Base-by-base conservation (phyloP, 2,329 filamentous ascomycete species). In the Trichoderma polysporum region DNA sequence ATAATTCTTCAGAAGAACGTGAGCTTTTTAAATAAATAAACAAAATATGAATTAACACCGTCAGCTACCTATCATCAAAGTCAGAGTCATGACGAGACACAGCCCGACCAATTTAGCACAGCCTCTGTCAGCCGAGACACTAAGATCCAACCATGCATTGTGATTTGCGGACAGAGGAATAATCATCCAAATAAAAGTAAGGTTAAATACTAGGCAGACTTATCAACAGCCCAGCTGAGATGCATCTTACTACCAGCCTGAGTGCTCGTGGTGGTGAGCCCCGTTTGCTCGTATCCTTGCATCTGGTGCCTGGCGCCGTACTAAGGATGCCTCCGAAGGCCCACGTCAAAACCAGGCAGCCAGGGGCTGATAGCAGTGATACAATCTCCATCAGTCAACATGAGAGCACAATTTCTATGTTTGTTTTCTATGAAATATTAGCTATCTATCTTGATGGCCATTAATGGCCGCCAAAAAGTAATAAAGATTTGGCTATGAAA, bases 191-290 rank as follows among this genome's bases (percentile, higher is more conserved):
- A 29, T 62, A 10, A 19, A 25, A 50, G 25, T 41, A 62, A 63
- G 59, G 47, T 63, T 63, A 53, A 63, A 54, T 33, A 41, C n/a
- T 63, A 63, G 59, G 59, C 59, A 54, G 59, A 63, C 35, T 39
- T 25, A 19, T 27, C 22, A 41, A 41, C 6, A 33, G 12, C 31
- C 12, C 45, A 50, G 58, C 19, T 50, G 15, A 29, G 45, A 47
- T 33, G 8, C 22, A 35, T 41, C 37, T 27, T 47, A 6, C 29
- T 54, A 54, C 13, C 25, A 22, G 29, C 25, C n/a, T 19, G 7
- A n/a, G n/a, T n/a, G 27, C 31, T 29, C 17, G 25, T 53, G 25
- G 49, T 17, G 33, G 25, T 3, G 25, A 33, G 19, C 31, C 31
- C 45, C 22, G 59, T 31, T 62, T 62, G 45, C 59, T n/a, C 10